These are phyloP conservation scores for Claviceps pazoutovae DNA, from an alignment of 2,329 filamentous ascomycete species.

Conservation along the genomic window DNA sequence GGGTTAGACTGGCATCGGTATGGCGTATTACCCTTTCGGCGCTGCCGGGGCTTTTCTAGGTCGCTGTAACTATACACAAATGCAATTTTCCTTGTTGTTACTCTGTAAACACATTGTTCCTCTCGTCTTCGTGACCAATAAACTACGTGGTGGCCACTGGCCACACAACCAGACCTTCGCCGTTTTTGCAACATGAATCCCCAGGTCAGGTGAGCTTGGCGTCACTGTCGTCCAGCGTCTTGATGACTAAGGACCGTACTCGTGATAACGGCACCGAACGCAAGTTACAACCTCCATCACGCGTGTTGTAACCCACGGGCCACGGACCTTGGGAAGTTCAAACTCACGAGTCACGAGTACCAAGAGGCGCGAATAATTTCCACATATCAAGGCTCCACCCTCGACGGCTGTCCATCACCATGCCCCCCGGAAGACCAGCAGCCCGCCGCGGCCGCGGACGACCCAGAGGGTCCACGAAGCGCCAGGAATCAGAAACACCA, in stretches of 20 bases:
- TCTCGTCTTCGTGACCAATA: neutral
- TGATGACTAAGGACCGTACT: constrained; percentile 4
- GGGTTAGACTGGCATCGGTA: constrained; percentile 36
- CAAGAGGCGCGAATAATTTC: neutral
- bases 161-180: no score
- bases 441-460: constrained; percentile 22
- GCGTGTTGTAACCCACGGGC: neutral
- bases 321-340: neutral
- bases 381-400: neutral
- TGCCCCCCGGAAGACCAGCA: constrained; percentile 30
- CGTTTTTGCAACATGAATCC: no score
- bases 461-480: constrained; percentile 15
- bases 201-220: neutral
- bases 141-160: neutral
- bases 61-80: constrained; percentile 51
- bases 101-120: neutral
- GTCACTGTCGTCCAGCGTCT: neutral
- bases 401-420: constrained; percentile 11
- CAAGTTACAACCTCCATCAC: neutral
- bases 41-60: constrained; percentile 33
- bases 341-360: neutral
- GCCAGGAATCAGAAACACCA: constrained; percentile 10
- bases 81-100: constrained; percentile 36
- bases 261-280: neutral
- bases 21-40: constrained; percentile 31